Evolutionary conservation across 805 yeast genomes (phyloP), one percentile per base, ranked within the genome.

Genomic region (Barnettozyma californica): DNA sequence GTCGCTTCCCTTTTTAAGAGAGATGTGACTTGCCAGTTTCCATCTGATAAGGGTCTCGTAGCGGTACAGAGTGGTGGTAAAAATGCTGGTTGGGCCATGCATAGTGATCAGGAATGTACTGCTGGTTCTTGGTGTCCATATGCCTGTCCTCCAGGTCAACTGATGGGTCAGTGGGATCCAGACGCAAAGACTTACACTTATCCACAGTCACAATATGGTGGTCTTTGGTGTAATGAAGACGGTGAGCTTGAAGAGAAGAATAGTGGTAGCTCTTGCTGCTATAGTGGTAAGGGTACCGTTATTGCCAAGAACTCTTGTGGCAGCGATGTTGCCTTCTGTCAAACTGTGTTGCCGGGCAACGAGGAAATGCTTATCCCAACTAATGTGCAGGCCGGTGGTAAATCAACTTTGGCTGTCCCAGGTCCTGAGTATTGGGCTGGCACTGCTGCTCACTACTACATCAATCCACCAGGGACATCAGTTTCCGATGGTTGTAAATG

Each of bases 311-410:
- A 87, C 71, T 58, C 64, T 10, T 81, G 84, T 16, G 73, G 73
- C 38, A 51, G 68, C 5, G 70, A 76, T 50, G 90, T 88, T 54
- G 91, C 96, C 8, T 81, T 89, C 67, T 89, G 97, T 66, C 96
- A 90, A 70, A 89, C 96, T 9, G 96, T 90, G 7, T 74, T 90
- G 49, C 97, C 97, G 21, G 97, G 97, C 56, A 87, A 88, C 66
- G 96, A 89, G 70, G 95, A 89, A 57, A 89, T 89, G 96, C 73
- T 88, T 64, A 88, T 90, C 55, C 97, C 97, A 51, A 88, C 95
- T 20, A 64, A 74, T 46, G 80, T 84, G 49, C 74, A 69, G n/a
- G 67, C 73, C 13, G 76, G 79, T 9, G 59, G 68, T 9, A 52
- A 71, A n/a, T 66, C 71, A 47, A 71, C 75, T 2, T 68, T 89